phyloP scores from a whole-genome alignment of 345 rosid species.

The Syzygium jambos region DNA sequence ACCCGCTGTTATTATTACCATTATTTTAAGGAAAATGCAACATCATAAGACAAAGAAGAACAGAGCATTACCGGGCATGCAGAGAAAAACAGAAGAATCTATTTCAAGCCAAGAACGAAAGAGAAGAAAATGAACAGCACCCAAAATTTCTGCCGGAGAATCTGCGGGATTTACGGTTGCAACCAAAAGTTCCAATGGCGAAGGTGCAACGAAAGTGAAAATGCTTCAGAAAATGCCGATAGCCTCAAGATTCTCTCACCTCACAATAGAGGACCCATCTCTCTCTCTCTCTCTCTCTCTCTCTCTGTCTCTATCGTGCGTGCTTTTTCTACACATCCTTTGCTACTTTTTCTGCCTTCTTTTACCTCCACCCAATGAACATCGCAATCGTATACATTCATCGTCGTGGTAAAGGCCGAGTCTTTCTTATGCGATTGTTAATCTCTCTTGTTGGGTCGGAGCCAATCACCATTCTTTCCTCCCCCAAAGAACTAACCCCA shows the following conservation, averaged over 20 bases:
- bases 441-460: background rate
- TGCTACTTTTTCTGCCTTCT: background rate
- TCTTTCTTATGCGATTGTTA: background rate
- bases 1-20: background rate
- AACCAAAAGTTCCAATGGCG: background rate
- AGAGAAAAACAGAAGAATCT: background rate
- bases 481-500: background rate
- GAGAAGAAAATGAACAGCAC: background rate
- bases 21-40: background rate
- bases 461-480: background rate
- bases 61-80: background rate
- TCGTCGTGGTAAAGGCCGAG: background rate
- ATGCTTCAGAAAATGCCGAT: background rate
- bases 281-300: background rate
- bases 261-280: background rate
- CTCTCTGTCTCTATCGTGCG: background rate
- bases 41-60: background rate
- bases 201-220: background rate
- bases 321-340: background rate
- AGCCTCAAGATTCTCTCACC: background rate
- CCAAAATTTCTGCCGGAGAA: background rate
- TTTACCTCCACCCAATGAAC: background rate
- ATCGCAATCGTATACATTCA: background rate
- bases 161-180: background rate
- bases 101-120: background rate